A percentile compares a stretch with the other conserved stretches of the same genome.
These are phyloP conservation scores for Fusarium virguliforme DNA, from an alignment of 2,329 filamentous ascomycete genomes.

Conservation along the genomic window DNA sequence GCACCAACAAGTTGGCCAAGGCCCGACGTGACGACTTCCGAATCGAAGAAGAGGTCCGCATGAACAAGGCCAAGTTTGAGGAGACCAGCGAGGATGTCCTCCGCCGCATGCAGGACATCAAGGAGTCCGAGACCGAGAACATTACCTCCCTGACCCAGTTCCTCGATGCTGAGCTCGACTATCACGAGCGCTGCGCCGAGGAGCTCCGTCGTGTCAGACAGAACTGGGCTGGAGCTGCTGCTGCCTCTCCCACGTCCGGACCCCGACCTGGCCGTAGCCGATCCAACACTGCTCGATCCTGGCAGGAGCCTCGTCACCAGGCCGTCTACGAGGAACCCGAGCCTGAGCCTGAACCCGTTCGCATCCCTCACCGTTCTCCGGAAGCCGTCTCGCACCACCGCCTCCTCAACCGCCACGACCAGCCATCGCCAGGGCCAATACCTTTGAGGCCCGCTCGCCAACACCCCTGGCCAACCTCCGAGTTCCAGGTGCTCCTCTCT, in stretches of 20 bases:
- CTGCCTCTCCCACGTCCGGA: constrained; percentile 45
- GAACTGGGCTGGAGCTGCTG: constrained; percentile 59
- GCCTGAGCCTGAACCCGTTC: constrained; percentile 53
- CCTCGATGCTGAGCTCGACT: constrained; percentile 89
- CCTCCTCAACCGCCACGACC: constrained; percentile 58
- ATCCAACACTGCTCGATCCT: constrained; percentile 66
- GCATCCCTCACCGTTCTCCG: constrained; percentile 63
- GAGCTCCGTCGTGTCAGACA: constrained; percentile 75
- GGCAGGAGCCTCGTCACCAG: constrained; percentile 58
- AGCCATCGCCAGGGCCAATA: constrained; percentile 57
- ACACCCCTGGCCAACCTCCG: constrained; percentile 49
- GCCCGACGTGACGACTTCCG: constrained; percentile 94
- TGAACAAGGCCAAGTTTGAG: constrained; percentile 95
- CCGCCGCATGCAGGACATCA: constrained; percentile 95
- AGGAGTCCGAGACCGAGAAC: constrained; percentile 89
- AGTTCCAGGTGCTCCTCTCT: constrained; percentile 58
- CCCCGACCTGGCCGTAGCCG: constrained; percentile 56
- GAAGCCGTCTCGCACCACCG: constrained; percentile 54
- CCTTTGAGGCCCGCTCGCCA: constrained; percentile 56
- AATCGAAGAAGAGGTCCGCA: constrained; percentile 91
- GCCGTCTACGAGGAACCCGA: constrained; percentile 56
- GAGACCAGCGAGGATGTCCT: constrained; percentile 94
- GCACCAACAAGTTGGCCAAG: constrained; percentile 91
- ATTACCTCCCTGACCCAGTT: constrained; percentile 85
- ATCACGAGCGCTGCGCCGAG: constrained; percentile 91